Evolutionary conservation across 2,329 filamentous ascomycete genomes (phyloP), one percentile per base, ranked within the genome.

Genomic region (Aureobasidium sp.): DNA sequence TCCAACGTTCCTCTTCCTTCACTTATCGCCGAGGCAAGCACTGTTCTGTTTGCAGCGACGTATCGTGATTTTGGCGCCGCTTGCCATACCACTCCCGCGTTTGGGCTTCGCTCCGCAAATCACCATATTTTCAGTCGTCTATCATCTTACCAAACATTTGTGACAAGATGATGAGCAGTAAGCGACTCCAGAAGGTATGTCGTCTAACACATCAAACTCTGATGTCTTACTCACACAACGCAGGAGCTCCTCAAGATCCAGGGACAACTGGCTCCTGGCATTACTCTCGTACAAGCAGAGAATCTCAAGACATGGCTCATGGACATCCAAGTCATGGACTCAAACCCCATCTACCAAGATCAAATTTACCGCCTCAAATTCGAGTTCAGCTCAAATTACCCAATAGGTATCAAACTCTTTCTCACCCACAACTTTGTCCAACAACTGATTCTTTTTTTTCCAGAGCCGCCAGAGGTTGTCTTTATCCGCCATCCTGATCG

Each of bases 391-490:
- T 80, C 82, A 36, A 85, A 84, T 67, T 99, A 99, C 72, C 94
- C 94, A 16, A 99, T 99, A 69, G 91, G 90, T 92, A 83, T 65
- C 73, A 70, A 8, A 27, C n/a, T 59, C 29, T 64, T 8, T 21
- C 53, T 42, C 13, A 29, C 34, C 41, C 39, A 29, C 61, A 16
- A 32, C 13, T 37, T 11, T 15, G 3, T 27, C 10, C 58, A 25
- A 25, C 34, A 9, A 1, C 7, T 34, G 36, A 6, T 45, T 29
- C 45, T 37, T 3, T 50, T 3, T 9, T 6, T n/a, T 49, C 13
- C 69, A 96, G 93, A 97, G 78, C 89, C 94, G 0, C 94, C 94
- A 29, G 94, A 99, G 80, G 94, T 97, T 66, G 89, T 89, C 62
- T 99, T 99, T 71, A 81, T 90, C 61, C 74, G 84, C 37, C 69